Conservation (phyloP, 495 filamentous ascomycete species). For the Penicillium ochrochloron region DNA sequence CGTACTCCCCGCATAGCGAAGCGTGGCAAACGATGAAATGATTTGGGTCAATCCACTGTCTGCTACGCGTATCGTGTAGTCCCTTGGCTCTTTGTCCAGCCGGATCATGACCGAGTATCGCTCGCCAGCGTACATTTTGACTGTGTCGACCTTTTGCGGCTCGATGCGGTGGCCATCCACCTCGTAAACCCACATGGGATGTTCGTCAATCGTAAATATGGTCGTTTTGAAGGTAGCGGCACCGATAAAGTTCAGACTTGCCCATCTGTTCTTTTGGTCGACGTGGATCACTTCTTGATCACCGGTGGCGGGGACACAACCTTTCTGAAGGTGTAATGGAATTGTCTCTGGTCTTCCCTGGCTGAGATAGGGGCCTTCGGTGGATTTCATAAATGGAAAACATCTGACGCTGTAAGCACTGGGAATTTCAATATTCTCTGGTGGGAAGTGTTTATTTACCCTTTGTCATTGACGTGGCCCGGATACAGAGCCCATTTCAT, state of each 20-base stretch:
- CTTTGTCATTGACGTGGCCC: constrained; percentile 7
- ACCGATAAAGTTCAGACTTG: constrained; percentile 54
- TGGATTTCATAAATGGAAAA: neutral
- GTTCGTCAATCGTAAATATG: constrained; percentile 48
- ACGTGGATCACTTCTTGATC: constrained; percentile 38
- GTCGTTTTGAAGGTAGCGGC: constrained; percentile 42
- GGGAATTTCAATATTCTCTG: neutral
- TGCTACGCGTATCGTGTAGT: constrained; percentile 39
- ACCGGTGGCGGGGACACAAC: constrained; percentile 45
- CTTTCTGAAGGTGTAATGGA: constrained; percentile 36
- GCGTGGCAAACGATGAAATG: neutral
- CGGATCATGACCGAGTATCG: constrained; percentile 44
- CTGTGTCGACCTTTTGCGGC: constrained; percentile 34
- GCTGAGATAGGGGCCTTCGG: neutral
- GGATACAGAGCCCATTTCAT: constrained; percentile 25
- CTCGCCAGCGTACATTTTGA: constrained; percentile 39
- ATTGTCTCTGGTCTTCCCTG: constrained; percentile 25
- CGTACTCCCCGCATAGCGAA: neutral
- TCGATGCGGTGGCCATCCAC: constrained; percentile 46
- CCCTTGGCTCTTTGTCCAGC: constrained; percentile 36
- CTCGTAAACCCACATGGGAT: constrained; percentile 48
- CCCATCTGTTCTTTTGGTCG: constrained; percentile 42
- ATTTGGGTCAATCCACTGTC: neutral
- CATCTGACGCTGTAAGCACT: neutral
- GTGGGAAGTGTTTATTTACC: neutral